A percentile compares a stretch with the other conserved stretches of the same genome.
phyloP scores from a whole-genome alignment of 352 stramenopile species.

The Pythium guiyangense region DNA sequence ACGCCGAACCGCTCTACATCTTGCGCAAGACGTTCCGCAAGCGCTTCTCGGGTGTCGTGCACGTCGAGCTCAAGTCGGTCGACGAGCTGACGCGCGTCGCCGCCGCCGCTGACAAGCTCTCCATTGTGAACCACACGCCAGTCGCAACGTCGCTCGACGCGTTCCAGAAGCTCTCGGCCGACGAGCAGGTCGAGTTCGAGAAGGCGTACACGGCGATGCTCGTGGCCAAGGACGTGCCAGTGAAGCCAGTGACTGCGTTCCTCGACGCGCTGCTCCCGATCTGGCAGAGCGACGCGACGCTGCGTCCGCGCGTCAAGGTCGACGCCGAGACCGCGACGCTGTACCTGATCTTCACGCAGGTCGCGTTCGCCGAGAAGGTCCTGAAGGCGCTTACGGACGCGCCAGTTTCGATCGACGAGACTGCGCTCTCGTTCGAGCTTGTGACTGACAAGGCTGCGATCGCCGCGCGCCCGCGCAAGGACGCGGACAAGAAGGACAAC shows the following conservation, averaged over 20 bases:
- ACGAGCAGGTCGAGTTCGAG: conserved; percentile 79
- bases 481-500: conserved; percentile 49
- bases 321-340: conserved; percentile 59
- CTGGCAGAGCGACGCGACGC: conserved; percentile 60
- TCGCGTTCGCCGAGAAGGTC: conserved; percentile 61
- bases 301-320: conserved; percentile 71
- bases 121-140: conserved; percentile 56
- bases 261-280: conserved; percentile 64
- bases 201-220: conserved; percentile 80
- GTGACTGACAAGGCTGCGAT: conserved; percentile 73
- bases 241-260: conserved; percentile 66
- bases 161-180: conserved; percentile 59
- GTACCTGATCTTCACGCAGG: conserved; percentile 76
- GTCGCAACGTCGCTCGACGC: conserved; percentile 44
- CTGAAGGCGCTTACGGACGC: conserved; percentile 34
- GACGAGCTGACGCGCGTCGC: conserved; percentile 47
- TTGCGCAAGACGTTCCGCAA: conserved; percentile 66
- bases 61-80: conserved; percentile 72
- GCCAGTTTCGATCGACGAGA: conserved; percentile 52
- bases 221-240: conserved; percentile 76
- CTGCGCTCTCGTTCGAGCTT: conserved; percentile 66
- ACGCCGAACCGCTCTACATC: conserved; percentile 68
- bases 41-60: conserved; percentile 65
- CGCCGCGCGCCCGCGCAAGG: conserved; percentile 51
- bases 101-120: conserved; percentile 42